phyloP scores from a whole-genome alignment of 2,329 filamentous ascomycete genomes.

The Pseudogymnoascus pannorum region DNA sequence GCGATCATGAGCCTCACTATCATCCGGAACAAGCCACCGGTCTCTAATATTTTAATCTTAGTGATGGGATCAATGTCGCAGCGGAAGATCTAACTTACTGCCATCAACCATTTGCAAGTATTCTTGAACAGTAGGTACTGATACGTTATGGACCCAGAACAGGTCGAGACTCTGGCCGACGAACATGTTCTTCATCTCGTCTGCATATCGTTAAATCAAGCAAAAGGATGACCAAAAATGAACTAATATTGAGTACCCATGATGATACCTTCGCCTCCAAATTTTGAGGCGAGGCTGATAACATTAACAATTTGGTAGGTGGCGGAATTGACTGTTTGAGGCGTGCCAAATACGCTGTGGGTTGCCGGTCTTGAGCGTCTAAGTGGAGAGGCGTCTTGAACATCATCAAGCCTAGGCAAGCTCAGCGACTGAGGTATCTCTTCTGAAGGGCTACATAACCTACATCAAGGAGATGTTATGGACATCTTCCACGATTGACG shows the following conservation, averaged over 20 bases:
- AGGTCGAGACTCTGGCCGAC: background rate
- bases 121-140: background rate
- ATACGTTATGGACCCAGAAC: background rate
- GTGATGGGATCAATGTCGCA: no score
- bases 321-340: conserved; percentile 33
- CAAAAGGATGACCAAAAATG: background rate
- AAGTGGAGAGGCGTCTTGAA: conserved; percentile 31
- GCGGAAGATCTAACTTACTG: no score
- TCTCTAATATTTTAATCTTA: no score
- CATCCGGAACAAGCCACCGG: background rate
- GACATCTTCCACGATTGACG: background rate
- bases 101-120: background rate
- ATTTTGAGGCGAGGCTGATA: background rate
- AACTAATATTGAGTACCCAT: no score
- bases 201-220: background rate
- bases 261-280: no score
- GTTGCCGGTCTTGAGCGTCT: conserved; percentile 31
- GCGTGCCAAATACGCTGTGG: conserved; percentile 31
- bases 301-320: conserved; percentile 25
- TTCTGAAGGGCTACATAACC: no score
- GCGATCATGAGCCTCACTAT: background rate
- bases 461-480: background rate
- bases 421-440: no score
- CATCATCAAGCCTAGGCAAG: conserved; percentile 36
- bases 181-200: background rate